These are phyloP conservation scores for Astragalus glycyphyllos DNA, from an alignment of 306 rosid genomes.

Conservation along the genomic window DNA sequence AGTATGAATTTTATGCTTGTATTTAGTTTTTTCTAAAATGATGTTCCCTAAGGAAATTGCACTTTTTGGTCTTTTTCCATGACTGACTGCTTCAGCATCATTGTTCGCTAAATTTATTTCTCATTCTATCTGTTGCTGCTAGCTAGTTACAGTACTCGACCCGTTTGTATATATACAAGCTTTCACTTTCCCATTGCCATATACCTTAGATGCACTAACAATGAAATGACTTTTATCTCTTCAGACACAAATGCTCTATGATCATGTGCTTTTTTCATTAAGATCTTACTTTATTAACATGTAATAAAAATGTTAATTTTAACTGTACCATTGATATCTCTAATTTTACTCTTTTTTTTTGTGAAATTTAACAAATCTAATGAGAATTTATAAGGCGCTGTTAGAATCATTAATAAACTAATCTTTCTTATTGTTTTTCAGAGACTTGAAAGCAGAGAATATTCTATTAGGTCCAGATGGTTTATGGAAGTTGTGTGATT, in stretches of 20 bases:
- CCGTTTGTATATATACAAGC: neutral
- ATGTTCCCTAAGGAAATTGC: neutral
- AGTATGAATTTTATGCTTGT: neutral
- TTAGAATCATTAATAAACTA: slow-evolving; percentile 2
- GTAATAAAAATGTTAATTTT: neutral
- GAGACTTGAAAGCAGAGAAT: slow-evolving; percentile 97
- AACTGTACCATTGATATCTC: neutral
- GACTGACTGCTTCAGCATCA: slow-evolving; percentile 18
- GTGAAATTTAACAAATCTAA: slow-evolving; percentile 14
- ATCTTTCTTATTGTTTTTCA: slow-evolving; percentile 41
- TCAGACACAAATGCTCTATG: slow-evolving; percentile 14
- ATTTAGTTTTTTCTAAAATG: neutral
- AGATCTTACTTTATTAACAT: neutral
- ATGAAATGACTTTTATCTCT: slow-evolving; percentile 21
- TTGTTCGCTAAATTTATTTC: slow-evolving; percentile 4
- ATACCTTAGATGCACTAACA: neutral
- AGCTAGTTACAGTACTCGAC: neutral
- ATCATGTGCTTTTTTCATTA: slow-evolving; percentile 18
- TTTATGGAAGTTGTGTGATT: slow-evolving; percentile 94
- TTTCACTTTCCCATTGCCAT: neutral
- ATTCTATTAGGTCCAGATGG: slow-evolving; percentile 84
- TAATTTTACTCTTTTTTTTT: slow-evolving; percentile 2
- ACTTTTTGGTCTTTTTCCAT: slow-evolving; percentile 1
- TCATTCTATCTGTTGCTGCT: neutral
- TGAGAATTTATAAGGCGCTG: neutral